Evolutionary conservation across 2,329 filamentous ascomycete species (phyloP), one percentile per base, ranked within the genome.

Genomic region (Penicillium capsulatum): DNA sequence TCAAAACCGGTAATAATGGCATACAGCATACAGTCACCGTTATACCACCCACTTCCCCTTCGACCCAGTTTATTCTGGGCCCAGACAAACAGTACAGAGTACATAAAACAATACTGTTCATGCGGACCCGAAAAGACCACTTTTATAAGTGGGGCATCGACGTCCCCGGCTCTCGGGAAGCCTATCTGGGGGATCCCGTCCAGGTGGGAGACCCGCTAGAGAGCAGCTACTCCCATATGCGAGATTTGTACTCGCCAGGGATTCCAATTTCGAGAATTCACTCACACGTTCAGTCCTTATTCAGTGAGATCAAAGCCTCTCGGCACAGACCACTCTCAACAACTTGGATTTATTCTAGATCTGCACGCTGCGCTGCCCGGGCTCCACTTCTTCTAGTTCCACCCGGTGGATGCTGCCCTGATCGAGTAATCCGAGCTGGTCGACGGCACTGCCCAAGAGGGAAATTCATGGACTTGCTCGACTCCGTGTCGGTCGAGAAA

Each of bases 181-280:
- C 51, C 51, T 51, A 51, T 51, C 50, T 51, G 38, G 51, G 51
- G 48, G 30, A 51, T 45, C 39, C 51, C 45, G 48, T 24, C 19
- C 31, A 36, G 38, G 38, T 38, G 38, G 26, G 30, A 22, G 29
- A 34, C 31, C n/a, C 11, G n/a, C 45, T 36, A 28, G 41, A 40
- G 35, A 33, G 29, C 19, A 33, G 34, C 39, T 32, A 17, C 29
- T 17, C 27, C n/a, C n/a, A n/a, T n/a, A n/a, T n/a, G n/a, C n/a
- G n/a, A n/a, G n/a, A n/a, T n/a, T n/a, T n/a, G n/a, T n/a, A n/a
- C 20, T 11, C 26, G 17, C 11, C 17, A 37, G 30, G 34, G 34
- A 24, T 26, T n/a, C 17, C 13, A 35, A 28, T 20, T 39, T 36
- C 28, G 36, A 40, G 33, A 35, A 38, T 15, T 20, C 27, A 30